Evolutionary conservation across 345 rosid genomes (phyloP), one percentile per base, ranked within the genome.

Genomic region (Rhodamnia argentea): DNA sequence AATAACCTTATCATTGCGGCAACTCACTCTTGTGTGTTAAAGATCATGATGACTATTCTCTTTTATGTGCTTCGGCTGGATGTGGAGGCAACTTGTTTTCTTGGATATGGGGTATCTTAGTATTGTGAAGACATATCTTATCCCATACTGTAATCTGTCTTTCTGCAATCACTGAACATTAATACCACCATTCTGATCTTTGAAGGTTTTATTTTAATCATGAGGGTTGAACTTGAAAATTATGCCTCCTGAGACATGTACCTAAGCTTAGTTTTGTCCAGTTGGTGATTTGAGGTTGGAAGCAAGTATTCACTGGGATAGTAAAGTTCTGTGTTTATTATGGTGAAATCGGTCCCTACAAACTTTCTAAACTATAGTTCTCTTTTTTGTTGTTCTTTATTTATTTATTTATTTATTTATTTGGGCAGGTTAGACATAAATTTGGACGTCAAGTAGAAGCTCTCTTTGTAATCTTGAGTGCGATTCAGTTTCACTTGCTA

Each of bases 361-460:
- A 59, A 83, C 40, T 23, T 84, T 27, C 83, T 85, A 7, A 74
- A 83, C 83, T 58, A 57, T 52, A 74, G 54, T 83, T 83, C 47
- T 86, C 56, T 85, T 37, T 78, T 91, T 82, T 86, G 44, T 42
- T 42, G 44, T 42, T 42, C 44, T 42, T 42, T 40, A 40, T 40
- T 40, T 40, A 40, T 42, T 4, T 42, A 4, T 42, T 42, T 42
- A 3, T 42, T 42, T 42, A 24, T 13, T 13, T 1, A 32, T 70
- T 89, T 88, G 86, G 59, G 83, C 95, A 96, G 99, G 92, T 96
- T 85, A 92, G 93, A 87, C 62, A 86, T 59, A 94, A 92, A 88
- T 97, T 97, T 90, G 99, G 99, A 52, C 91, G 24, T 89, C 99
- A 94, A 94, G 99, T 95, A 88, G 99, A 95, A 89, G 95, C 95